phyloP scores from a whole-genome alignment of 2,329 filamentous ascomycete genomes.

The Arthroderma uncinatum region DNA sequence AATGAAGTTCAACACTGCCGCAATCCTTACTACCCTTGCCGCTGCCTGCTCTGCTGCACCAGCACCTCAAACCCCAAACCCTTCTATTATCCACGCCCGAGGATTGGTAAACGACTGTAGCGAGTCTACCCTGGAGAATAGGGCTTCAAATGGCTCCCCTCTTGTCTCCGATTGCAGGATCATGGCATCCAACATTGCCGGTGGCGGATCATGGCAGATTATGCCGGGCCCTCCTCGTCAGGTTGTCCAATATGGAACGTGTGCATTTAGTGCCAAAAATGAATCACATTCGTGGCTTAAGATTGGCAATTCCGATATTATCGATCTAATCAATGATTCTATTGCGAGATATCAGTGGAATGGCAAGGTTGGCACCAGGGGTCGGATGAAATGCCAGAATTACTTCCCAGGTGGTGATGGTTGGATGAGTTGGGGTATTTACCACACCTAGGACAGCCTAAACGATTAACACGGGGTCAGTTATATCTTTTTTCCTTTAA shows the following conservation, averaged over 20 bases:
- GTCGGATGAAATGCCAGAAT: not conserved
- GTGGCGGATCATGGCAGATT: not conserved
- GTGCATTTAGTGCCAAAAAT: not conserved
- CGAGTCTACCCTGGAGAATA: not conserved
- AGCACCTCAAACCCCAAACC: not conserved
- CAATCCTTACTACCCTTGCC: not conserved
- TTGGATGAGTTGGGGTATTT: not conserved
- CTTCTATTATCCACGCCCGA: not conserved
- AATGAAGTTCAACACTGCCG: not conserved
- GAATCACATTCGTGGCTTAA: not conserved
- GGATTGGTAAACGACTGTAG: not conserved
- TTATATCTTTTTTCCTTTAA: not conserved
- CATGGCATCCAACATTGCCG: not conserved
- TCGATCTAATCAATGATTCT: not conserved
- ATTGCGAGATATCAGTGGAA: not conserved
- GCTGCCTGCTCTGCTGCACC: not conserved
- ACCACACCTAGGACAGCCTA: not conserved
- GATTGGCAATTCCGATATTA: not conserved
- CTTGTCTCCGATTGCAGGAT: not conserved
- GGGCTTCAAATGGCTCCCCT: not conserved
- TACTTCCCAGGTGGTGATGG: not conserved
- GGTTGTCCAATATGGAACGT: not conserved
- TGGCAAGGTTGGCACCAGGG: not conserved
- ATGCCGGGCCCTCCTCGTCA: not conserved
- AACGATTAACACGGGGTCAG: not conserved